phyloP scores from a whole-genome alignment of 2,329 filamentous ascomycete genomes.

The Trichoderma citrinoviride region DNA sequence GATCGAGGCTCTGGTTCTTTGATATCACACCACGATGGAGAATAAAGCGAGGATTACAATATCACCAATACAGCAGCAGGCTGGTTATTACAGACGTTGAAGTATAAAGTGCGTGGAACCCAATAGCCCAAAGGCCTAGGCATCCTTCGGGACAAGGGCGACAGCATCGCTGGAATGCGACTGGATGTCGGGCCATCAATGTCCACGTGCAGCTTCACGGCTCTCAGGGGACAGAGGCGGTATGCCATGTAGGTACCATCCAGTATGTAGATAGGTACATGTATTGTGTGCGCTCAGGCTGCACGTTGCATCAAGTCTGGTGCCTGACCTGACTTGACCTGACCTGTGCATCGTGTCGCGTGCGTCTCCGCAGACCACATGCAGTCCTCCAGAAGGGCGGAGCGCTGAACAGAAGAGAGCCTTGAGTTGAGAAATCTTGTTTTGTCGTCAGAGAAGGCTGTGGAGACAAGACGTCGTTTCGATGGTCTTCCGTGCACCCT shows the following conservation, averaged over 20 bases:
- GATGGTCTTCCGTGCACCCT: not conserved
- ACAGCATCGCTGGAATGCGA: not conserved
- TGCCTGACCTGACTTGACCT: not conserved
- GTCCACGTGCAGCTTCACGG: constrained; percentile 17
- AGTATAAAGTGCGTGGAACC: not conserved
- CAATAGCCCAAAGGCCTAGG: not conserved
- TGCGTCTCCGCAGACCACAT: constrained; percentile 6
- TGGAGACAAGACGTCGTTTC: not conserved
- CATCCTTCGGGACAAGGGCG: not conserved
- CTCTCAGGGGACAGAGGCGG: not conserved
- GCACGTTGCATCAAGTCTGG: too few species aligned
- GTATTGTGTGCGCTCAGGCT: too few species aligned
- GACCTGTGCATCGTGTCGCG: constrained; percentile 5
- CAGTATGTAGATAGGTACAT: too few species aligned
- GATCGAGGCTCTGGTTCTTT: not conserved
- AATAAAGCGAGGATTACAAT: not conserved
- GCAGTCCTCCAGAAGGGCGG: not conserved
- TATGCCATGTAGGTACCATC: not conserved
- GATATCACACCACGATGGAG: not conserved
- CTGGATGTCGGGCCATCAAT: not conserved
- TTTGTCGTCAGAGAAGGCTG: not conserved
- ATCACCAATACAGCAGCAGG: not conserved
- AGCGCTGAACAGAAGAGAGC: not conserved
- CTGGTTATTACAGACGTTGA: not conserved
- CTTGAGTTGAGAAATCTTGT: too few species aligned